Evolutionary conservation across 176 grass and related monocot genomes (phyloP), one percentile per base, ranked within the genome.

Genomic region (Metroxylon sagu): DNA sequence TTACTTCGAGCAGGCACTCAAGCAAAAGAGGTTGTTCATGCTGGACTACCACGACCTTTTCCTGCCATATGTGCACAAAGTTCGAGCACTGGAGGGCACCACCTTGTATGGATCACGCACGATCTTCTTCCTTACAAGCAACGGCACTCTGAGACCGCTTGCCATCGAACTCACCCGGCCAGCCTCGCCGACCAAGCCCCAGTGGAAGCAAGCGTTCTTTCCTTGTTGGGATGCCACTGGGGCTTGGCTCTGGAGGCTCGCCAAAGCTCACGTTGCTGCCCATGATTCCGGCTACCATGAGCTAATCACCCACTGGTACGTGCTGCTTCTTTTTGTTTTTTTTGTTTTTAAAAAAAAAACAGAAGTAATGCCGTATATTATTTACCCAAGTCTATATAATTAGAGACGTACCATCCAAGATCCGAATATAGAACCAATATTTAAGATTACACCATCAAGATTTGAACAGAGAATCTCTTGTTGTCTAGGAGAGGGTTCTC

Each of bases 131-230:
- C 91, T 87, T 26, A 63, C 59, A 51, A 58, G 72, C 55, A 65
- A 82, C 16, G 80, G 86, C 57, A 90, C 71, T 29, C 86, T 90
- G 19, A 71, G 48, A 6, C 86, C 77, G n/a, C 69, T 96, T 3
- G 91, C 85, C 25, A 96, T 96, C 67, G 86, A 87, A 68, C 91
- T 96, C 31, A 96, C 80, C 5, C 51, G 80, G 18, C 91, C 83
- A 5, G 31, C 77, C 23, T 84, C 80, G 3, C 54, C 62, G 14
- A 14, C 53, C 10, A 49, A 54, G 55, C 77, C 80, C 21, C 83
- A 87, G 59, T 87, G 86, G 83, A 59, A 79, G 74, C 76, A 77
- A 10, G 90, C 86, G 17, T 86, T 86, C 72, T 68, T 67, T 3
- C 29, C 91, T 8, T 79, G 67, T 50, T 61, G 71, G 18, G 74